phyloP scores from a whole-genome alignment of 345 rosid genomes.

The Eucalyptus guilfoylei region DNA sequence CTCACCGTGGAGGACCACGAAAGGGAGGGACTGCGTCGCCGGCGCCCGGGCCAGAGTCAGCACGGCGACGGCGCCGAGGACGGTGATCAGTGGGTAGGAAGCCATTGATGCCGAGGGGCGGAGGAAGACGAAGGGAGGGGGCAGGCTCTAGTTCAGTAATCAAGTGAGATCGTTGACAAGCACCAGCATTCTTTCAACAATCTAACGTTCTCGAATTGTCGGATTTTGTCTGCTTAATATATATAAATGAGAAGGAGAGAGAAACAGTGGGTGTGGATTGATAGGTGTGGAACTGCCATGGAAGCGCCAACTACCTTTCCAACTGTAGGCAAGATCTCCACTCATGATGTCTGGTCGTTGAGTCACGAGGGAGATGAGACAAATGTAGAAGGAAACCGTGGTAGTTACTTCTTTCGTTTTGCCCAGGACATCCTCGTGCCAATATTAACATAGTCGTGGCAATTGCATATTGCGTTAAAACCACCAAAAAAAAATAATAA shows the following conservation, averaged over 20 bases:
- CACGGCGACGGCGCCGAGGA: neutral
- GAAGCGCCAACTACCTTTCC: neutral
- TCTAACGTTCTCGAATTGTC: neutral
- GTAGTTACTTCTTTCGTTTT: neutral
- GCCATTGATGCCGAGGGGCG: neutral
- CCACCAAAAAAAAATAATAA: no score
- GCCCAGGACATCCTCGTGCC: neutral
- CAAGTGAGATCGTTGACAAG: neutral
- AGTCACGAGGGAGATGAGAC: neutral
- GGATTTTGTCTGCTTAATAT: neutral
- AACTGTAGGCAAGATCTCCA: neutral
- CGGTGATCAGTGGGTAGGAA: neutral
- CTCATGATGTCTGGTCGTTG: neutral
- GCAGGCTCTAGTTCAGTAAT: neutral
- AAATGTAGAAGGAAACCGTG: neutral
- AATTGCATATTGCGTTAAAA: neutral
- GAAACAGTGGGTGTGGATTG: neutral
- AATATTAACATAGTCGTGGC: neutral
- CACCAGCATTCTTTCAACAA: neutral
- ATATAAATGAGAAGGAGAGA: neutral
- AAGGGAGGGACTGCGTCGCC: constrained; percentile 39
- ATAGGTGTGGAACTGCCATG: neutral
- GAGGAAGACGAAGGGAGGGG: neutral
- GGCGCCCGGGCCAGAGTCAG: constrained; percentile 3
- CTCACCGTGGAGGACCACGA: constrained; percentile 69